These are phyloP conservation scores for Plectosphaerella cucumerina DNA, from an alignment of 2,329 filamentous ascomycete species.

Conservation along the genomic window DNA sequence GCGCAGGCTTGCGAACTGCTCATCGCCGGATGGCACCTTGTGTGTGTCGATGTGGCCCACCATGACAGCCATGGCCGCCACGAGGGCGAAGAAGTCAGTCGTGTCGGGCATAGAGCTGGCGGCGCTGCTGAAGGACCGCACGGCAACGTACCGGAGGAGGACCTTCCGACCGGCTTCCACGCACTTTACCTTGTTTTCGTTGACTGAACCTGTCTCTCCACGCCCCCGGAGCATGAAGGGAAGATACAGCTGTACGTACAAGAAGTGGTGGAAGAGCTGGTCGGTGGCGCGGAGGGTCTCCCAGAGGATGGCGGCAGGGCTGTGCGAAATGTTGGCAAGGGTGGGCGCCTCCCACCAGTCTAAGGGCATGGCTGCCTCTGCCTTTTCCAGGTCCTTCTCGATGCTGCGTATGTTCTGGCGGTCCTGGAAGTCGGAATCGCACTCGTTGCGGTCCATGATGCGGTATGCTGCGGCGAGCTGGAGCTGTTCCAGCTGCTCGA, in stretches of 20 bases:
- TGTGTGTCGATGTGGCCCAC: constrained; percentile 31
- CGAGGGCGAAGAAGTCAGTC: constrained; percentile 31
- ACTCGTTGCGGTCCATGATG: constrained; percentile 33
- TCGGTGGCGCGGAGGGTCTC: constrained; percentile 25
- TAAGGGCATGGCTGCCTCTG: constrained; percentile 23
- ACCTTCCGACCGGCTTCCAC: constrained; percentile 33
- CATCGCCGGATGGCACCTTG: constrained; percentile 6
- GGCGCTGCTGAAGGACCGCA: constrained; percentile 21
- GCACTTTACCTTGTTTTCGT: constrained; percentile 27
- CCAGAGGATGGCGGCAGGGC: constrained; percentile 12
- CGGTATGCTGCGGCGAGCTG: constrained; percentile 24
- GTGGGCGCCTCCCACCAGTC: constrained; percentile 30
- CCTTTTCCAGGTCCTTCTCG: constrained; percentile 25
- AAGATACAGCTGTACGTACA: constrained; percentile 33
- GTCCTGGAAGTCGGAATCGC: constrained; percentile 13
- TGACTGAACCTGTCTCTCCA: constrained; percentile 16
- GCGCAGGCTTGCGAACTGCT: constrained; percentile 31
- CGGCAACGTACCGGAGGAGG: constrained; percentile 27
- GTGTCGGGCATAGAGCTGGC: constrained; percentile 18
- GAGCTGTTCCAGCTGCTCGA: constrained; percentile 24
- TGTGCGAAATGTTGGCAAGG: constrained; percentile 13
- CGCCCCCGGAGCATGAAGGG: constrained; percentile 28
- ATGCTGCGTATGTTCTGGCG: constrained; percentile 20
- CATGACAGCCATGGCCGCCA: constrained; percentile 30
- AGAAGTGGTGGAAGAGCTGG: constrained; percentile 31